Evolutionary conservation across 2,329 filamentous ascomycete species (phyloP), one percentile per base, ranked within the genome.

Genomic region (Purpureocillium takamizusanense): DNA sequence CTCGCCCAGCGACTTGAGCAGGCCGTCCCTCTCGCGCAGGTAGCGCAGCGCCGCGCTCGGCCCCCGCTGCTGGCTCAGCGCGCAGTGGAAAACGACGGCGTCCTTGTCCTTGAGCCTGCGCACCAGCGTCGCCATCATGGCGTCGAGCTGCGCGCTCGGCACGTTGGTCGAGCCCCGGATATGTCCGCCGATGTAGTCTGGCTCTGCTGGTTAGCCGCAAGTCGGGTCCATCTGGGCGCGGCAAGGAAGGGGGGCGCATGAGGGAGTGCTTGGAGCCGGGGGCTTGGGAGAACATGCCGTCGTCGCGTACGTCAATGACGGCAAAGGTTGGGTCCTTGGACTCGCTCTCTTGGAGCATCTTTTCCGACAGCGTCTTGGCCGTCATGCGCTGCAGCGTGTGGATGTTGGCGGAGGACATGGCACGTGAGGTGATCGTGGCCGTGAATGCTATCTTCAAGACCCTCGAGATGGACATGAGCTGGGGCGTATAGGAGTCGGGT

Each of bases 71-170:
- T 97, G 92, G 49, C 83, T 90, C 39, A 97, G 68, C 14, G 86
- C 84, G 62, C 92, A 98, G 65, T 98, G 92, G 60, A 98, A 98
- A 1, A 98, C 77, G 12, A 98, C 87, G 10, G 74, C 82, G 40
- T 92, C 77, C 60, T 87, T 88, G 54, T 82, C 78, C 47, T 78
- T 68, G 35, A 95, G 74, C 32, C 74, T 79, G 40, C 86, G 78
- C 11, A 94, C 71, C n/a, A 98, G 76, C 46, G 88, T 86, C 1
- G 89, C 84, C 60, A 92, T 77, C 48, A 74, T 78, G 55, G 76
- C 75, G 51, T 94, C 86, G 35, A 97, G 74, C 14, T 78, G 76
- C 33, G 64, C 65, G 36, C 76, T 83, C 1, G 92, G 88, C 11
- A 86, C 72, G 69, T 95, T 86, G 37, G 73, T 76, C 27, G 81